phyloP scores from a whole-genome alignment of 1,284 basidiomycete genomes.

The Heterobasidion occidentale region DNA sequence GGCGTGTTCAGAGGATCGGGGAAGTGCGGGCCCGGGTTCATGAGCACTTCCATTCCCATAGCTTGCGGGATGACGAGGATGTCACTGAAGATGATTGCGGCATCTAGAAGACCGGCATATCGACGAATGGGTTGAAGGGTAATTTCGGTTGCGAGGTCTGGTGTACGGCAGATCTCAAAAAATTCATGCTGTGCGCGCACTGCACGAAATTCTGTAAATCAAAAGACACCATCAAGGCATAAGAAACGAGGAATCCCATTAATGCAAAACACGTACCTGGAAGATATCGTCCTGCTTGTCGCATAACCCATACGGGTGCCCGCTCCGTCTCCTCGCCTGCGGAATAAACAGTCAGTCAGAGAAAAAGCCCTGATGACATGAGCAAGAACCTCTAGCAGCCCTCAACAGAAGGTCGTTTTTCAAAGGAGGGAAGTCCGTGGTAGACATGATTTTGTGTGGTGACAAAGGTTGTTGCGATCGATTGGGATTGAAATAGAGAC shows the following conservation, averaged over 20 bases:
- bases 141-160: conserved; percentile 76
- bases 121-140: conserved; percentile 90
- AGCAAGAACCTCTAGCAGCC: conserved; percentile 65
- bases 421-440: conserved; percentile 56
- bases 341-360: background rate
- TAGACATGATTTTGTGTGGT: background rate
- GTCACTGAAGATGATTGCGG: conserved; percentile 94
- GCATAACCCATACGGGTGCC: conserved; percentile 98
- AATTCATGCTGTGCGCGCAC: conserved; percentile 82
- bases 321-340: conserved; percentile 82
- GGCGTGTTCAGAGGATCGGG: conserved; percentile 77
- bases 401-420: conserved; percentile 88
- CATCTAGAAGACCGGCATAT: conserved; percentile 80
- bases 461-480: background rate
- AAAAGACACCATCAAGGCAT: too few species aligned
- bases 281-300: conserved; percentile 94
- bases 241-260: too few species aligned
- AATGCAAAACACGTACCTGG: conserved; percentile 54
- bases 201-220: conserved; percentile 71
- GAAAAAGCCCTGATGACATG: background rate
- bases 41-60: conserved; percentile 89
- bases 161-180: conserved; percentile 89
- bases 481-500: background rate
- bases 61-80: conserved; percentile 96
- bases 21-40: conserved; percentile 88